Evolutionary conservation across 2,329 filamentous ascomycete species (phyloP).

Genomic region (Rhinocladiella similis): DNA sequence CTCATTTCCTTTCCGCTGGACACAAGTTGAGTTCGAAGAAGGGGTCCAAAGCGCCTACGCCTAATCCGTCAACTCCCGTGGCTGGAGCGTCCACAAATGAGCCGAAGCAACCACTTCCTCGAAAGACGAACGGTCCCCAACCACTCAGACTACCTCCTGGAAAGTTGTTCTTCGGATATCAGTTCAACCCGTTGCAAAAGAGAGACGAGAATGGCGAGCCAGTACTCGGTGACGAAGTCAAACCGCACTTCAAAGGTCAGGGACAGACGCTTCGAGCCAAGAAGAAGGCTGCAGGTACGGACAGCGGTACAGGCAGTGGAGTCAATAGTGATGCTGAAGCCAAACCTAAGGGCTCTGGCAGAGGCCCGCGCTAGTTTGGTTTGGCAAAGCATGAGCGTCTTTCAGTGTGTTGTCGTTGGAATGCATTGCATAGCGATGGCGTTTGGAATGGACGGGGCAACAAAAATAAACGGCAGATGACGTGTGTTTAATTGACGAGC

Average conservation of each 20-base stretch:
- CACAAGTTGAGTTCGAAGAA: constrained; percentile 84
- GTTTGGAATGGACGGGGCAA: background rate
- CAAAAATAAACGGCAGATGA: background rate
- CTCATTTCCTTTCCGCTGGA: constrained; percentile 77
- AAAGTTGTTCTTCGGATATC: constrained; percentile 95
- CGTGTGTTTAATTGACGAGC: too few species aligned
- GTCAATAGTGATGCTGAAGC: constrained; percentile 37
- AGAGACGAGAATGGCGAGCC: constrained; percentile 69
- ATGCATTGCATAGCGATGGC: constrained; percentile 12
- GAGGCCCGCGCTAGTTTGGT: background rate
- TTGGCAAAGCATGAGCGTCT: background rate
- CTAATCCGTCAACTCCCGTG: constrained; percentile 72
- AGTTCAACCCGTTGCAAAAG: constrained; percentile 83
- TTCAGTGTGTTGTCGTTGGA: background rate
- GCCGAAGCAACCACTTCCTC: constrained; percentile 42
- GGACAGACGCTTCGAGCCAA: constrained; percentile 79
- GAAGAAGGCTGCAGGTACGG: constrained; percentile 57
- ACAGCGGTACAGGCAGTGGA: constrained; percentile 36
- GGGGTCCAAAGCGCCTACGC: constrained; percentile 70
- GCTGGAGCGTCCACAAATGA: constrained; percentile 54
- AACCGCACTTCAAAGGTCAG: constrained; percentile 78
- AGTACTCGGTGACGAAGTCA: constrained; percentile 59
- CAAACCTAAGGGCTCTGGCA: constrained; percentile 9
- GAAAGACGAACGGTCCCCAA: constrained; percentile 74
- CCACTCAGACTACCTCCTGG: constrained; percentile 81